Base-by-base conservation (phyloP, 441 rosid species). In the Arabidopsis hybrid region DNA sequence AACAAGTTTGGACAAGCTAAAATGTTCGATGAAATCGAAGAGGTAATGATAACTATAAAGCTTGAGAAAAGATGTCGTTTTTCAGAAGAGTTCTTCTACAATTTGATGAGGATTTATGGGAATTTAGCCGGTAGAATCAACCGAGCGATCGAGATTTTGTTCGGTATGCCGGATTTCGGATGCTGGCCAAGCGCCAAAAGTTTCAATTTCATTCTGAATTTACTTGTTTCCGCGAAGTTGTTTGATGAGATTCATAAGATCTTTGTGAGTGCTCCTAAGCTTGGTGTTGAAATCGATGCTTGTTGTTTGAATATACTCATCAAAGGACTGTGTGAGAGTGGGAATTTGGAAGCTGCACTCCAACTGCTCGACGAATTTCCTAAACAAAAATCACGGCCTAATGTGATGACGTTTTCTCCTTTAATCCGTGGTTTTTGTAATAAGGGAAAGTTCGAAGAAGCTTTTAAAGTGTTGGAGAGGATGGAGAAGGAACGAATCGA, bases 331-430 rank as follows among this genome's bases (percentile, higher is more conserved):
- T 87, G 93, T 43, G 86, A 87, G 79, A 87, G 82, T 70, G 93
- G 95, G 80, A 86, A 87, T 18, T 38, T 90, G 16, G 79, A 77
- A n/a, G 80, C 84, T 68, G 97, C 96, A 59, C 80, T 81, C 82
- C 55, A 91, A 4, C 80, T 91, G 93, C 86, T 93, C 82, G 97
- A 91, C 61, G 98, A 93, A 90, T 93, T 93, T 90, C 93, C 97
- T 77, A 79, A 86, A 59, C 92, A 83, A 58, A 82, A 89, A 0
- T 85, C 92, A 35, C 76, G 59, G 65, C 96, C 93, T 6, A 90
- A 85, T 69, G 91, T 82, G 67, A 90, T 86, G 80, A 91, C 96
- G 4, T 93, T 82, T 77, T 86, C 96, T 0, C 89, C 95, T 0
- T 59, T 93, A 60, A 84, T 90, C 83, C 91, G 91, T 7, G 86